These are phyloP conservation scores for Penicillium sp. DNA, from an alignment of 2,329 filamentous ascomycete species.

Conservation along the genomic window DNA sequence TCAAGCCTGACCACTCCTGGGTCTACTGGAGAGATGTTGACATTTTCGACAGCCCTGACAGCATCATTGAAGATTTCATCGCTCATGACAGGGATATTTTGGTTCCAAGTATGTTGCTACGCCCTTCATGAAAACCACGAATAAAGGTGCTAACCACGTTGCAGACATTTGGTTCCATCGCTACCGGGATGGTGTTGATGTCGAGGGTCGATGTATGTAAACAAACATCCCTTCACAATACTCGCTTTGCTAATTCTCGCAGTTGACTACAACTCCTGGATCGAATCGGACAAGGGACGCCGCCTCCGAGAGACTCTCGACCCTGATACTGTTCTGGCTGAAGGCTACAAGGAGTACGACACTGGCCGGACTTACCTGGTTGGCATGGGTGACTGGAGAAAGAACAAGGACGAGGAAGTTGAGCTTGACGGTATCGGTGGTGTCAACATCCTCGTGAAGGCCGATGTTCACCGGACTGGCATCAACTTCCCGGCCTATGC, in stretches of 20 bases:
- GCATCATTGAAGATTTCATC: slow-evolving; percentile 89
- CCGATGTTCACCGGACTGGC: slow-evolving; percentile 88
- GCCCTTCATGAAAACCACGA: too few species aligned
- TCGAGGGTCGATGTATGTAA: slow-evolving; percentile 82
- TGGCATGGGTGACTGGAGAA: slow-evolving; percentile 79
- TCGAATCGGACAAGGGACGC: slow-evolving; percentile 77
- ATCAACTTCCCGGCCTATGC: slow-evolving; percentile 96
- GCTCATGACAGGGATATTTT: slow-evolving; percentile 86
- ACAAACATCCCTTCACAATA: background rate
- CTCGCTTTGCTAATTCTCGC: too few species aligned
- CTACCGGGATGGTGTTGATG: slow-evolving; percentile 66
- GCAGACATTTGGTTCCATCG: slow-evolving; percentile 95
- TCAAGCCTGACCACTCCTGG: slow-evolving; percentile 94
- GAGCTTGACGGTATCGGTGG: slow-evolving; percentile 91
- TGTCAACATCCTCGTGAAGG: slow-evolving; percentile 95
- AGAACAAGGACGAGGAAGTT: slow-evolving; percentile 85
- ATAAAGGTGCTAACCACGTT: slow-evolving; percentile 17
- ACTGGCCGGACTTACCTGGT: slow-evolving; percentile 88
- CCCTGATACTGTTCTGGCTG: slow-evolving; percentile 75
- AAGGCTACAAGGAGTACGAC: slow-evolving; percentile 90
- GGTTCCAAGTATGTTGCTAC: slow-evolving; percentile 80
- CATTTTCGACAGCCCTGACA: slow-evolving; percentile 78
- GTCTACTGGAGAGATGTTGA: slow-evolving; percentile 98
- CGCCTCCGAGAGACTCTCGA: slow-evolving; percentile 64
- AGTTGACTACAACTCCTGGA: slow-evolving; percentile 99